Evolutionary conservation across 148 eudicot species (phyloP).

Genomic region (Amaranthus hypochondriacus): DNA sequence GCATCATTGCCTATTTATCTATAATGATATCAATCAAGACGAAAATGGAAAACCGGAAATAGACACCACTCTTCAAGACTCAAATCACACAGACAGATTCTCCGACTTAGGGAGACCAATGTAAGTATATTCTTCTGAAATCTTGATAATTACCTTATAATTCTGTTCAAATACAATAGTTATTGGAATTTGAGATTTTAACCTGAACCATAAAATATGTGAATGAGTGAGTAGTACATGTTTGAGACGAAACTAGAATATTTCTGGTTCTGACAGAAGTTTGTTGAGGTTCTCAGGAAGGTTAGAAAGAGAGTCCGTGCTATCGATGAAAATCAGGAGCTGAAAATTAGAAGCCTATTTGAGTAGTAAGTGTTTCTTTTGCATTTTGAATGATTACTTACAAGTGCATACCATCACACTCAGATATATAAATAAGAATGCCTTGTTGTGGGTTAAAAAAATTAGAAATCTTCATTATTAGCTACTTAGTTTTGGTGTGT

Average conservation of each 20-base stretch:
- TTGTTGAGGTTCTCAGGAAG: conserved; percentile 36
- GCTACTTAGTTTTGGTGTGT: conserved; percentile 4
- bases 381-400: neutral
- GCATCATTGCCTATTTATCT: conserved; percentile 17
- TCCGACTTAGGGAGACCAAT: conserved; percentile 32
- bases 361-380: conserved; percentile 59
- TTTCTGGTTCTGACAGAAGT: neutral
- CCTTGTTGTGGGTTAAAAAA: neutral
- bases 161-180: neutral
- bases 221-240: neutral
- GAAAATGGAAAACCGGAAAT: conserved; percentile 20
- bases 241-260: neutral
- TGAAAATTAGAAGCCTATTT: conserved; percentile 58
- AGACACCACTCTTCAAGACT: conserved; percentile 25
- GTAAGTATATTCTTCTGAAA: conserved; percentile 36
- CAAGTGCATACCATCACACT: neutral
- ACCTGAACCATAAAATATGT: neutral
- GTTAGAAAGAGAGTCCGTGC: conserved; percentile 72
- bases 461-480: neutral
- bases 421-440: neutral
- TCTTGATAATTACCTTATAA: neutral
- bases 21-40: conserved; percentile 19
- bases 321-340: conserved; percentile 61
- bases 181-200: neutral
- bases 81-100: conserved; percentile 27